phyloP scores from a whole-genome alignment of 306 rosid genomes.

The Canavalia gladiata region DNA sequence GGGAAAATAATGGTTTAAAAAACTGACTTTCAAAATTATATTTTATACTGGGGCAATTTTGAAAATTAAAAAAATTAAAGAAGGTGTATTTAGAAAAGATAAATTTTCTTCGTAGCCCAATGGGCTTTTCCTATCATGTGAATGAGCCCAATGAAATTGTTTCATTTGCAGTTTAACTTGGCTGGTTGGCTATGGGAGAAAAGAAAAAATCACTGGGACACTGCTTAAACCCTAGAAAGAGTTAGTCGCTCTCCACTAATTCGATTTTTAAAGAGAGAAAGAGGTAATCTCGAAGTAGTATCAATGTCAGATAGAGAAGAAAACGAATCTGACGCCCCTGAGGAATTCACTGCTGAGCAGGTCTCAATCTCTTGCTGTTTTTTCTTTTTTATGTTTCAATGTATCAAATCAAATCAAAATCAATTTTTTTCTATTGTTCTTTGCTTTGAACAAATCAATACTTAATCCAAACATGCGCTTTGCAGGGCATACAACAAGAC shows the following conservation, averaged over 20 bases:
- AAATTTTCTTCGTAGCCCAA: neutral
- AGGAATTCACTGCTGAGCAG: conserved; percentile 83
- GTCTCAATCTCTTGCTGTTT: neutral
- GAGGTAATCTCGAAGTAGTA: conserved; percentile 19
- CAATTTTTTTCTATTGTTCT: neutral
- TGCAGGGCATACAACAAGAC: conserved; percentile 73
- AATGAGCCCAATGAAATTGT: neutral
- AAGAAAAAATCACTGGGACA: neutral
- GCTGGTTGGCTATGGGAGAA: neutral
- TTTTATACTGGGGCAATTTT: too few relatives aligned
- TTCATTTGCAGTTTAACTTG: neutral
- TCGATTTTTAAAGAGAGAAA: conserved; percentile 13
- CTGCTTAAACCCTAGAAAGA: conserved; percentile 51
- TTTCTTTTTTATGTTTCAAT: neutral
- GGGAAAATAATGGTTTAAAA: too few relatives aligned
- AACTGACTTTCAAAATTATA: too few relatives aligned
- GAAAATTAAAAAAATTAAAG: too few relatives aligned
- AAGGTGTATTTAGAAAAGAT: too few relatives aligned
- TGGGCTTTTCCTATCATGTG: neutral
- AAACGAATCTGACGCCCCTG: conserved; percentile 77
- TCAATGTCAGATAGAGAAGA: conserved; percentile 67
- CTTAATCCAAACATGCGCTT: conserved; percentile 37
- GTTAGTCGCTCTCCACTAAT: neutral
- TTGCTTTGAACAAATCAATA: neutral
- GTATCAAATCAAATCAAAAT: conserved; percentile 15